Base-by-base conservation (phyloP, 495 filamentous ascomycete species). In the Penicillium coffeae region DNA sequence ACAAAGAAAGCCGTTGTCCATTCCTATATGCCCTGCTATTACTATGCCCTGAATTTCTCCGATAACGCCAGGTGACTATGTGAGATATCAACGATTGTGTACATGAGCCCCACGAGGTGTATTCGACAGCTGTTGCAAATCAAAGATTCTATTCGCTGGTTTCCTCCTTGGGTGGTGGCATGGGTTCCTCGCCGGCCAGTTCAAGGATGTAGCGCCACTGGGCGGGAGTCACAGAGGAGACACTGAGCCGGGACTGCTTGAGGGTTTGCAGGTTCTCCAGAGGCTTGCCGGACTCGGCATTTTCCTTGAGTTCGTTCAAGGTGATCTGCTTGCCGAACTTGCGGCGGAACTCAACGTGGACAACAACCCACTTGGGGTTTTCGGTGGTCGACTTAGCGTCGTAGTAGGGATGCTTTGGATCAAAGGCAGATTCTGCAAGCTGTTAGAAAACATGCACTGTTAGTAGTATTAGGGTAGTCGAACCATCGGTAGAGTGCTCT, bases 341-440 rank as follows among this genome's bases (percentile, higher is more conserved):
- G 59, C 78, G 79, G 43, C 83, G 78, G 64, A 95, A 96, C 58
- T 83, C 76, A 38, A 98, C 93, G 45, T 92, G 84, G 16, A 97
- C 93, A 33, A 89, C 78, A 32, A 80, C 85, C 93, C 93, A 98
- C 59, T 85, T 91, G 7, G 89, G 89, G 34, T 85, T 79, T n/a
- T 85, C 80, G n/a, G 77, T 82, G 4, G 68, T 77, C 32, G 79
- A 77, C 54, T 85, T 88, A 7, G 86, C 66, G 62, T 96, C 92
- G 58, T 88, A 94, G 65, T 96, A 96, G 0, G 89, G 86, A 22
- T 85, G 80, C 19, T 76, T 72, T 1, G 84, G 73, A 57, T 95
- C 84, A 47, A 93, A 89, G 4, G 90, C 90, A 18, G 83, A 82
- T 64, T 89, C 90, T 93, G 40, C 15, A 38, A 14, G 22, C 4